Evolutionary conservation across 1,284 basidiomycete species (phyloP).

Genomic region (Inonotus hispidus): DNA sequence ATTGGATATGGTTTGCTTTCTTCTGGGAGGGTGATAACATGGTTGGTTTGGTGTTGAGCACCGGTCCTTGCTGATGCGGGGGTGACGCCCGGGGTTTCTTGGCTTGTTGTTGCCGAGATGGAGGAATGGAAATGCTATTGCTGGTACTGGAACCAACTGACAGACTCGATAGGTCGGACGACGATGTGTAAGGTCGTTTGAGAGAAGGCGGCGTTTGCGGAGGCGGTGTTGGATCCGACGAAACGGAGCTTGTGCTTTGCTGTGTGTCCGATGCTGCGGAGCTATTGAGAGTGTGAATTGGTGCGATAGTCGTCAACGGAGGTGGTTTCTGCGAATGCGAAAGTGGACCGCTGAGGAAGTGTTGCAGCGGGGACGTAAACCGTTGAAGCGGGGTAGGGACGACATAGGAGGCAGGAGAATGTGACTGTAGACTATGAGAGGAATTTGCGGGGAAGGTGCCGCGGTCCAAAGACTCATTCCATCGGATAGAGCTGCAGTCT

Average conservation of each 20-base stretch:
- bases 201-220: slow-evolving; percentile 19
- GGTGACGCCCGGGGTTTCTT: slow-evolving; percentile 21
- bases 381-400: neutral
- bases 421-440: neutral
- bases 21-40: slow-evolving; percentile 78
- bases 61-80: slow-evolving; percentile 13
- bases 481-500: slow-evolving; percentile 32
- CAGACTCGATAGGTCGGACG: neutral
- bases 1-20: slow-evolving; percentile 90
- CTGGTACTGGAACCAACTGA: slow-evolving; percentile 1
- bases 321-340: neutral
- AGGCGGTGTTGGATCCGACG: slow-evolving; percentile 13
- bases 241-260: slow-evolving; percentile 16
- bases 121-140: neutral
- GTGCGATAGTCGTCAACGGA: slow-evolving; percentile 12
- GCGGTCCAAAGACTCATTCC: slow-evolving; percentile 23
- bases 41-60: slow-evolving; percentile 26
- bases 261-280: slow-evolving; percentile 11
- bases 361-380: neutral
- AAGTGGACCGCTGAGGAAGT: neutral
- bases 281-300: slow-evolving; percentile 12
- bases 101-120: slow-evolving; percentile 7
- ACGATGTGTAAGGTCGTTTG: slow-evolving; percentile 21
- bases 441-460: neutral
- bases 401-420: neutral